Evolutionary conservation across 257 asterid genomes (phyloP).

Genomic region (Solanum sejunctum): DNA sequence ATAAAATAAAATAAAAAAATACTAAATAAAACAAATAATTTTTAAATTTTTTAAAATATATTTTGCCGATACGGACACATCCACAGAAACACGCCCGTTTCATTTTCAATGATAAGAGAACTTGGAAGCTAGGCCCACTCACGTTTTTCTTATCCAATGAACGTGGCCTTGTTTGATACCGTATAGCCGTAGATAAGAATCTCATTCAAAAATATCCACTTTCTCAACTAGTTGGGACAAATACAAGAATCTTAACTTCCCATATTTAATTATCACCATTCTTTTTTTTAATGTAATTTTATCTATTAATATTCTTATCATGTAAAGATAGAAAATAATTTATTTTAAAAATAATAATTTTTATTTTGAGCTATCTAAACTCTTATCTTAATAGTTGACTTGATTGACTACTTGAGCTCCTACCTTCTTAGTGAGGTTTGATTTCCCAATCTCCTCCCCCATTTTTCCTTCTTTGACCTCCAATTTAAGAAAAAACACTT

Average conservation of each 20-base stretch:
- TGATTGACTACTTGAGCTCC: too few relatives aligned
- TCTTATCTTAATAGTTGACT: fast-evolving
- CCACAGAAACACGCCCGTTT: fast-evolving
- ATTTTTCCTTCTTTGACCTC: too few relatives aligned
- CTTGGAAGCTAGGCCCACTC: too few relatives aligned
- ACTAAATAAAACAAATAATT: too few relatives aligned
- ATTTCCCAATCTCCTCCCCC: too few relatives aligned
- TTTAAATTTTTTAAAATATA: too few relatives aligned
- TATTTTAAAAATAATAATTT: fast-evolving
- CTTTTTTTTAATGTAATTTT: not conserved
- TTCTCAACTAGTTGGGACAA: not conserved
- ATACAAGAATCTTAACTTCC: not conserved
- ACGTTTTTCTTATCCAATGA: not conserved
- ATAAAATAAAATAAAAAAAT: too few relatives aligned
- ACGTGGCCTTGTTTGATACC: not conserved
- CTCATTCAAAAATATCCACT: not conserved
- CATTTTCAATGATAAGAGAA: too few relatives aligned
- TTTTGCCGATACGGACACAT: too few relatives aligned
- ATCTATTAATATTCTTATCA: not conserved
- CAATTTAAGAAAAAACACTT: not conserved
- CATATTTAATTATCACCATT: not conserved
- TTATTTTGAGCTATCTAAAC: not conserved
- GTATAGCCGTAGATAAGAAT: not conserved
- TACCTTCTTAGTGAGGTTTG: too few relatives aligned
- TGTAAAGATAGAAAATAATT: not conserved